Conservation (phyloP, 1,139 yeast genomes). For the Protomyces gravidus region DNA sequence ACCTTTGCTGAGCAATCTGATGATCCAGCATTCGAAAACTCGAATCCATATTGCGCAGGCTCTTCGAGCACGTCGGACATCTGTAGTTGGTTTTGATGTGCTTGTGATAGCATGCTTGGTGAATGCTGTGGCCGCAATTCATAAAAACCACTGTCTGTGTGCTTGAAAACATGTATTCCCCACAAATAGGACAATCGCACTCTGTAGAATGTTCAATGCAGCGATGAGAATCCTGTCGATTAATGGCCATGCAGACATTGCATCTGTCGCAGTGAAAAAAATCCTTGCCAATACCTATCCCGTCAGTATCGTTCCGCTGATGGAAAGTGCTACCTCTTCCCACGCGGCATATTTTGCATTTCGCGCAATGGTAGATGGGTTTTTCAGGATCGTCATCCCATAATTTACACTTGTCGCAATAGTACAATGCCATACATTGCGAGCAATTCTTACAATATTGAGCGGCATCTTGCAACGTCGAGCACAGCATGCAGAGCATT, state of each 20-base stretch:
- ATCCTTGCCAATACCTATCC: slow-evolving; percentile 28
- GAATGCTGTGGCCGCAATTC: slow-evolving; percentile 94
- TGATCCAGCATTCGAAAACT: slow-evolving; percentile 79
- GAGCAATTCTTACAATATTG: slow-evolving; percentile 67
- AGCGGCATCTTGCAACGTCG: slow-evolving; percentile 67
- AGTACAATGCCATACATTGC: slow-evolving; percentile 64
- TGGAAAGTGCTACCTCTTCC: slow-evolving; percentile 60
- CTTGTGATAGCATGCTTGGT: slow-evolving; percentile 75
- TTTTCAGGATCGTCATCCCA: slow-evolving; percentile 79
- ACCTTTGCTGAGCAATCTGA: slow-evolving; percentile 68
- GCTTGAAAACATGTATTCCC: slow-evolving; percentile 85
- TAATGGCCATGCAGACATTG: slow-evolving; percentile 80
- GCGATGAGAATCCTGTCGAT: slow-evolving; percentile 67
- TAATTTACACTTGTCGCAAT: slow-evolving; percentile 69
- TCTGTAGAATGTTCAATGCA: slow-evolving; percentile 85
- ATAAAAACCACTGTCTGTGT: slow-evolving; percentile 80
- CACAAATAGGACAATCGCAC: slow-evolving; percentile 89
- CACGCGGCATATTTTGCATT: slow-evolving; percentile 86
- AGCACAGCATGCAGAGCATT: slow-evolving; percentile 76
- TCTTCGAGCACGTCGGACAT: slow-evolving; percentile 84
- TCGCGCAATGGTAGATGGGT: slow-evolving; percentile 84
- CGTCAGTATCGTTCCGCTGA: too few species aligned
- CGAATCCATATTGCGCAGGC: slow-evolving; percentile 80
- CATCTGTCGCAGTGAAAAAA: slow-evolving; percentile 45
- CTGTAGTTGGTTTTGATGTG: slow-evolving; percentile 65